phyloP scores from a whole-genome alignment of 1,284 basidiomycete species.

The Rhodotorula sp. region DNA sequence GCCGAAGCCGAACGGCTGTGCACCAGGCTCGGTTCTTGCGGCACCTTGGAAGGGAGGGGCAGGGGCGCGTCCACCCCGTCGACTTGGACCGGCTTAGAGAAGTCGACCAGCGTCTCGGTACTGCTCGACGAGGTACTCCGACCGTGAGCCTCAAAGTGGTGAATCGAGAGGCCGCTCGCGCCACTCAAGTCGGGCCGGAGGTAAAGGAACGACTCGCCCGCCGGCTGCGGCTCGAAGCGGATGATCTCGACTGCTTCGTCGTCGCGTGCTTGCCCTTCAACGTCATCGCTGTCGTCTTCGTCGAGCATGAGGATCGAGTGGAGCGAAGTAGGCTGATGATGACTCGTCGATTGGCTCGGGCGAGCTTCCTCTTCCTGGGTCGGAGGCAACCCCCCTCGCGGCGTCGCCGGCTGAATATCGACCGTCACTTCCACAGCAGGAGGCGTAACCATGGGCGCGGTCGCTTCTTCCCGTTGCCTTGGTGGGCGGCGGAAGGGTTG shows the following conservation, averaged over 20 bases:
- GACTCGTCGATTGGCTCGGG: not conserved
- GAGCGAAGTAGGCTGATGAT: not conserved
- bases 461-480: no score
- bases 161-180: constrained; percentile 3
- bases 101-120: not conserved
- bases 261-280: no score
- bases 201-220: not conserved
- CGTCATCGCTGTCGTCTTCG: not conserved
- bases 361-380: not conserved
- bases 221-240: not conserved
- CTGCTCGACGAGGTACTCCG: not conserved
- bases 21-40: not conserved
- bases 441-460: not conserved
- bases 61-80: not conserved
- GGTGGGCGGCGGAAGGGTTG: not conserved
- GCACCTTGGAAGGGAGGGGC: not conserved
- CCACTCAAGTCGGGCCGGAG: constrained; percentile 7
- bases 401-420: constrained; percentile 3
- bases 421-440: not conserved
- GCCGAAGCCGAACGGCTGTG: not conserved
- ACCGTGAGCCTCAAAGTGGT: not conserved
- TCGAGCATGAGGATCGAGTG: not conserved
- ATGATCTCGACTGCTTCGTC: not conserved
- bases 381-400: not conserved
- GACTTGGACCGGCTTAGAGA: not conserved